These are phyloP conservation scores for Lasiodiplodia sp. DNA, from an alignment of 2,329 filamentous ascomycete species.

Conservation along the genomic window DNA sequence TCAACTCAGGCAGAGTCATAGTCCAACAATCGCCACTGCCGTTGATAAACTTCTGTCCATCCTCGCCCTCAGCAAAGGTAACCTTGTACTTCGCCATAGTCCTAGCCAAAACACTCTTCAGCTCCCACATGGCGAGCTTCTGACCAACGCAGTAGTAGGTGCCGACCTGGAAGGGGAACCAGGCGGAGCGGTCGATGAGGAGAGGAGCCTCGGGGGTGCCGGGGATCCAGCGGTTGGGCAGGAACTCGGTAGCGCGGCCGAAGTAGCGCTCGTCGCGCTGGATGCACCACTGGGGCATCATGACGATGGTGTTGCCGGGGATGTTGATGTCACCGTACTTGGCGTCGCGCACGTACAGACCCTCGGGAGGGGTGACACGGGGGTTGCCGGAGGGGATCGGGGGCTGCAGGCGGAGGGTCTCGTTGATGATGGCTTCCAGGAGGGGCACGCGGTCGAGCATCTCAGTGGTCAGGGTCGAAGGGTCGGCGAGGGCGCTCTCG, in stretches of 20 bases:
- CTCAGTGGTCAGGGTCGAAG: slow-evolving; percentile 36
- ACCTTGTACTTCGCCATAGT: slow-evolving; percentile 69
- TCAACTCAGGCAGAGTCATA: slow-evolving; percentile 7
- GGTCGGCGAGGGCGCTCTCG: slow-evolving; percentile 49
- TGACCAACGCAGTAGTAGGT: slow-evolving; percentile 77
- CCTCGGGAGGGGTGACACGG: slow-evolving; percentile 47
- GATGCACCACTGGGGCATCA: slow-evolving; percentile 42
- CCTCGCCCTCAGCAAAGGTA: slow-evolving; percentile 46
- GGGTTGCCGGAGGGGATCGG: slow-evolving; percentile 49
- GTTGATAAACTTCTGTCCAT: slow-evolving; percentile 41
- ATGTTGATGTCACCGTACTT: slow-evolving; percentile 40
- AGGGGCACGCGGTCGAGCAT: slow-evolving; percentile 38
- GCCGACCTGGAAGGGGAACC: slow-evolving; percentile 16
- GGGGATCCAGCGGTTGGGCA: slow-evolving; percentile 41
- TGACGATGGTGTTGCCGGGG: slow-evolving; percentile 40
- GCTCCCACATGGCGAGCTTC: slow-evolving; percentile 71
- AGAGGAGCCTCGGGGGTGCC: slow-evolving; percentile 41
- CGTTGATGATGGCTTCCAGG: slow-evolving; percentile 50
- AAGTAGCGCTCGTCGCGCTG: slow-evolving; percentile 37
- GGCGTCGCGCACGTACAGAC: slow-evolving; percentile 45
- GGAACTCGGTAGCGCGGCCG: slow-evolving; percentile 35
- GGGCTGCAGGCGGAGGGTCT: slow-evolving; percentile 50
- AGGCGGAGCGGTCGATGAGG: slow-evolving; percentile 37
- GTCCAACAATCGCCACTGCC: slow-evolving; percentile 45
- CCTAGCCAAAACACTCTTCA: slow-evolving; percentile 68